These are phyloP conservation scores for Pleurotus pulmonarius DNA, from an alignment of 768 basidiomycete genomes.

Conservation along the genomic window DNA sequence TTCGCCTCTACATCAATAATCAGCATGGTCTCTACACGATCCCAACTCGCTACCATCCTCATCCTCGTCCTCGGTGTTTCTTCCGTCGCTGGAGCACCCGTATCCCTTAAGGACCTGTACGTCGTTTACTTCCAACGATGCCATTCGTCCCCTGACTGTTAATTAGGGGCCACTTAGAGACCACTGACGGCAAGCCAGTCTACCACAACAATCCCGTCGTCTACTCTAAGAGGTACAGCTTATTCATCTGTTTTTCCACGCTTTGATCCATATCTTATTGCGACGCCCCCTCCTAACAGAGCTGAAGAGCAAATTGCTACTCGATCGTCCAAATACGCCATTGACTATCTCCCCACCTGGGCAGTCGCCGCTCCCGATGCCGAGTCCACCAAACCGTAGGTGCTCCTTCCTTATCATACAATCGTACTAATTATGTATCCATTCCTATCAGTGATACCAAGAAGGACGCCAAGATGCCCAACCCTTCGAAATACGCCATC, in stretches of 20 bases:
- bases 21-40: not conserved
- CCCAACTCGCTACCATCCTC: conserved; percentile 5
- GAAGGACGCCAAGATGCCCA: not conserved
- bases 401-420: not conserved
- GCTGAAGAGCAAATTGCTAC: not conserved
- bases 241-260: not conserved
- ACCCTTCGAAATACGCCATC: conserved; percentile 2
- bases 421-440: not conserved
- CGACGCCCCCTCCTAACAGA: not conserved
- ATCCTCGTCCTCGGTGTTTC: not conserved
- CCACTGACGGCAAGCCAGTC: conserved; percentile 1
- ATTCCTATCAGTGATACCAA: not conserved
- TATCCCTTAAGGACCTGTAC: not conserved
- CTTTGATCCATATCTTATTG: not conserved
- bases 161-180: not conserved
- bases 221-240: not conserved
- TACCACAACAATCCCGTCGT: conserved; percentile 1
- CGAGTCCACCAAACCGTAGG: not conserved
- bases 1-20: not conserved
- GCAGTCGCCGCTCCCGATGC: conserved; percentile 1
- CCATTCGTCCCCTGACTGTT: not conserved
- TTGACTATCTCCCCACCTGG: conserved; percentile 6
- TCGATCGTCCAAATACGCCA: conserved; percentile 4
- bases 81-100: not conserved
- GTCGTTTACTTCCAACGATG: not conserved